Base-by-base conservation (phyloP, 768 basidiomycete species). In the Suillus luteus region DNA sequence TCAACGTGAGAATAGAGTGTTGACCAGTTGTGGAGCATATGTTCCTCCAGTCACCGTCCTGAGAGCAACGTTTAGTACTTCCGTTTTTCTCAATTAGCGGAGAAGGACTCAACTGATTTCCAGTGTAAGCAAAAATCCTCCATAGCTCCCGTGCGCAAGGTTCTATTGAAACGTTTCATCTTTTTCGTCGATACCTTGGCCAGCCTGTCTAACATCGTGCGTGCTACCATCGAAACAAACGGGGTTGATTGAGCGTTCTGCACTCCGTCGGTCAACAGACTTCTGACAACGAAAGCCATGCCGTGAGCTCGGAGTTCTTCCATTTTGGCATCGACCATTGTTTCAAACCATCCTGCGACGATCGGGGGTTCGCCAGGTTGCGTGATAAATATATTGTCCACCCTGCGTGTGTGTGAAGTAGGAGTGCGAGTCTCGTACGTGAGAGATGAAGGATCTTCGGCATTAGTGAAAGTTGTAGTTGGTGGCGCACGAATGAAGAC, bases 11-110 rank as follows among this genome's bases (percentile, higher is more conserved):
- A 40, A 67, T 55, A 40, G 46, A 44, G n/a, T 61, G 55, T 17
- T 59, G n/a, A 11, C 9, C 3, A 6, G 27, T 44, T 15, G 63
- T 60, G 11, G 67, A 49, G 12, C 64, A 19, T 35, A 38, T 60
- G 2, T 33, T 54, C 22, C 10, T 48, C 63, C 65, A 66, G 40
- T 63, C 38, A n/a, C 68, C 69, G 37, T 65, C 49, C 74, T 75
- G 41, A 27, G 55, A 38, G 15, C 55, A 44, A 5, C 52, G n/a
- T 22, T 68, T 46, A 8, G 54, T 19, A 35, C 17, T 61, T 22
- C 5, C 14, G n/a, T n/a, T n/a, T 43, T 12, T 51, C 24, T 27
- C 49, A 46, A 22, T 55, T 27, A 7, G 19, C 22, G 14, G 22
- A 1, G 10, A 3, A 48, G 22, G 19, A 52, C 54, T 51, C 64